Evolutionary conservation across 345 rosid species (phyloP).

Genomic region (Pseudoturritis turrita): DNA sequence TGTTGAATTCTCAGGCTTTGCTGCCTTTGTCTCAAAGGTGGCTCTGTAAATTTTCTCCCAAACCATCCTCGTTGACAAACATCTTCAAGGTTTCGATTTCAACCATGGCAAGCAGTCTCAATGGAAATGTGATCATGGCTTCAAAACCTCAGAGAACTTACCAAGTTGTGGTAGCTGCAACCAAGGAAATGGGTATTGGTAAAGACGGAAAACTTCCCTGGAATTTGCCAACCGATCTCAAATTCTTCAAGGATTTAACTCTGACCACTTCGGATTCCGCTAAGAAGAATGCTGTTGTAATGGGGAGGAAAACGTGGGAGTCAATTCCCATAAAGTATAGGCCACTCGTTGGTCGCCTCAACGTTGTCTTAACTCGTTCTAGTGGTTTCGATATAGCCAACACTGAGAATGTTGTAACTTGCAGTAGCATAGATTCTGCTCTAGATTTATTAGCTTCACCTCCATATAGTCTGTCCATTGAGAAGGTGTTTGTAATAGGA

Average conservation of each 20-base stretch:
- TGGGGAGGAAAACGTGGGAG: conserved; percentile 98
- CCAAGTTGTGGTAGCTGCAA: conserved; percentile 90
- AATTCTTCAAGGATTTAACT: conserved; percentile 76
- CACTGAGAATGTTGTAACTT: conserved; percentile 83
- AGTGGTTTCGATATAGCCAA: conserved; percentile 80
- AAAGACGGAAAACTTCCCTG: conserved; percentile 85
- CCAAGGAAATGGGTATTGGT: conserved; percentile 85
- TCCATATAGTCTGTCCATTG: conserved; percentile 83
- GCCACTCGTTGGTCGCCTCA: conserved; percentile 88
- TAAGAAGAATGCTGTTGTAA: conserved; percentile 82
- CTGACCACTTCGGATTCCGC: conserved; percentile 50
- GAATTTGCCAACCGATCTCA: conserved; percentile 83
- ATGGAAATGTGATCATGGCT: conserved; percentile 40
- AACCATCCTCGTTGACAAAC: conserved; percentile 13
- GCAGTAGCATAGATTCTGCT: conserved; percentile 80
- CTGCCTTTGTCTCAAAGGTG: conserved; percentile 38
- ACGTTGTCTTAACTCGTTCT: conserved; percentile 90
- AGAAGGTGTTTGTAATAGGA: conserved; percentile 87
- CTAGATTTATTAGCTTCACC: conserved; percentile 67
- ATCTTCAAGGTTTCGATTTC: conserved; percentile 23
- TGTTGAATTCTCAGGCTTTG: conserved; percentile 34
- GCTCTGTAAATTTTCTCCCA: conserved; percentile 33
- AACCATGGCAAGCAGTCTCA: conserved; percentile 36
- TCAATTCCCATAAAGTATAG: conserved; percentile 63
- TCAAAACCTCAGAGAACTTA: conserved; percentile 54